phyloP scores from a whole-genome alignment of 139 green algal genomes.

The Penium margaritaceum region DNA sequence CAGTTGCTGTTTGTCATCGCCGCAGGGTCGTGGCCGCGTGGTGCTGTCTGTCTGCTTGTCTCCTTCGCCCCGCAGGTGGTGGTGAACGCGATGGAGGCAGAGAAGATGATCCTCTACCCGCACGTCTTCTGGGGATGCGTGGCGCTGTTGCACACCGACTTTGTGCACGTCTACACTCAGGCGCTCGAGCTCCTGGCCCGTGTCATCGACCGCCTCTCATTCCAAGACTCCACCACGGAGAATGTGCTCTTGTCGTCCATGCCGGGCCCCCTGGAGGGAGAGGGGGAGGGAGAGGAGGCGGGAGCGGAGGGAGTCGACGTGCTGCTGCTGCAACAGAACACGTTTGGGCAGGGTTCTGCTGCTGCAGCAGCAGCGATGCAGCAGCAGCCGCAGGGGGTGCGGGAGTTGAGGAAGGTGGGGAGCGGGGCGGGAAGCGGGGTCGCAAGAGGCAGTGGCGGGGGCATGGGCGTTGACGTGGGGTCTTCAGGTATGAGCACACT shows the following conservation, averaged over 20 bases:
- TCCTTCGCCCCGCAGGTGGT: conserved; percentile 52
- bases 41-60: too few relatives aligned
- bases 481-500: too few relatives aligned
- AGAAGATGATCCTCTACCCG: conserved; percentile 72
- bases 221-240: conserved; percentile 60
- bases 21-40: too few relatives aligned
- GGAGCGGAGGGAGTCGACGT: too few relatives aligned
- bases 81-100: conserved; percentile 52
- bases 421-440: not conserved
- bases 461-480: too few relatives aligned
- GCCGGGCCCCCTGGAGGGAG: too few relatives aligned
- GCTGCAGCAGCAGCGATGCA: too few relatives aligned
- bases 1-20: too few relatives aligned
- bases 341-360: not conserved
- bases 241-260: conserved; percentile 61
- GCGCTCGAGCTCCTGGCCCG: conserved; percentile 52
- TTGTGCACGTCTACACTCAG: conserved; percentile 64
- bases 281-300: too few relatives aligned
- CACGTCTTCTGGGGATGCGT: conserved; percentile 66
- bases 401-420: too few relatives aligned
- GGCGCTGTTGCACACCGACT: conserved; percentile 63
- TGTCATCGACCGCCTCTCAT: conserved; percentile 56
- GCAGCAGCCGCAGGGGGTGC: too few relatives aligned
- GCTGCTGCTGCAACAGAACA: conserved; percentile 24
- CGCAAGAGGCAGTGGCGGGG: conserved; percentile 34